These are phyloP conservation scores for Amanita exitialis DNA, from an alignment of 768 basidiomycete species.

Conservation along the genomic window DNA sequence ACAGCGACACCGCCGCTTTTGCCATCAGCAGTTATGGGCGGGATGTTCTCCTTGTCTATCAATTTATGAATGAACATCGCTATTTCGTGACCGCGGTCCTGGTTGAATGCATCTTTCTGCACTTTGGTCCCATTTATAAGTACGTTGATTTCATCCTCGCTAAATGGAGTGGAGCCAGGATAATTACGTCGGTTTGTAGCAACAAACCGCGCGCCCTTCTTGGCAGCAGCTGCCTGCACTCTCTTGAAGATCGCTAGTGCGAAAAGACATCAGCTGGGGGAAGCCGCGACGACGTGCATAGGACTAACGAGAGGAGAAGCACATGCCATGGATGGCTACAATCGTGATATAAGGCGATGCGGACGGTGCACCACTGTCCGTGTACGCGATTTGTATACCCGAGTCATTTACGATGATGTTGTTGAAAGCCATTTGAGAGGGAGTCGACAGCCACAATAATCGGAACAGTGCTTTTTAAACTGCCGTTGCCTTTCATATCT, in stretches of 20 bases:
- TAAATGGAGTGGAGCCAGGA: neutral
- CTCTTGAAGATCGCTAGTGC: constrained; percentile 1
- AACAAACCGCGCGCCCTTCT: constrained; percentile 1
- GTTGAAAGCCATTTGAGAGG: neutral
- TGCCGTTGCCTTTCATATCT: too few relatives aligned
- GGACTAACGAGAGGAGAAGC: constrained; percentile 8
- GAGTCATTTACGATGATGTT: constrained; percentile 4
- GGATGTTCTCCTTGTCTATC: neutral
- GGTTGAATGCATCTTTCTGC: neutral
- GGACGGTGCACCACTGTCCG: constrained; percentile 11
- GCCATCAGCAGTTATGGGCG: neutral
- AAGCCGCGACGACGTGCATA: neutral
- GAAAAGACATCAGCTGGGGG: neutral
- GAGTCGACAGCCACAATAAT: too few relatives aligned
- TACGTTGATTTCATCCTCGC: neutral
- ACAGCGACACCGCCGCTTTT: neutral
- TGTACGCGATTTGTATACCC: constrained; percentile 11
- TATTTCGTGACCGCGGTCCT: neutral
- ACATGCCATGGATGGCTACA: constrained; percentile 13
- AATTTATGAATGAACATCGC: neutral
- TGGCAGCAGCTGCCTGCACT: neutral
- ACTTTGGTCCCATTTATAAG: neutral
- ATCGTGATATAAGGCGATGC: constrained; percentile 10
- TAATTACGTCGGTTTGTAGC: constrained; percentile 3
- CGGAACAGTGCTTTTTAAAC: too few relatives aligned